Evolutionary conservation across 2,329 filamentous ascomycete genomes (phyloP), one percentile per base, ranked within the genome.

Genomic region (Beauveria medogensis): DNA sequence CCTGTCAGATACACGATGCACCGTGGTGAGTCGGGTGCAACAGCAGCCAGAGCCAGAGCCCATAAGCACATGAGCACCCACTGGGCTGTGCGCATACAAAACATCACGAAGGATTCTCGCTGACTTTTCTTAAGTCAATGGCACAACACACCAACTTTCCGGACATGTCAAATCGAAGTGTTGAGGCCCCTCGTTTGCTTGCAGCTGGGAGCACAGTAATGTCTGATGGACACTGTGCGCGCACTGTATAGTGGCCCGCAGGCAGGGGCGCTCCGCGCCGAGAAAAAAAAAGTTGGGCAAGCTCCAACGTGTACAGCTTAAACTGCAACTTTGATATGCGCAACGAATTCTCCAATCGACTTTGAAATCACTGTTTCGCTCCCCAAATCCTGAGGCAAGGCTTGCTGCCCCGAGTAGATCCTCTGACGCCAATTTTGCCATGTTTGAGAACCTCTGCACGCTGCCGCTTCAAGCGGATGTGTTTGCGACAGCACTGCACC

Each of bases 391-490:
- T 1, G 2, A 12, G 12, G 12, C 26, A 44, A 43, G 26, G 37
- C 26, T 12, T 14, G 34, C 3, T n/a, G 12, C 18, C 37, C 46
- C 12, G 48, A 18, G 20, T 6, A 44, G 7, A 4, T 41, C 43
- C 10, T 43, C 16, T 20, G 18, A 26, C n/a, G 1, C 16, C 30
- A 18, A n/a, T 28, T 14, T 40, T 12, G 67, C 65, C 69, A 95
- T 95, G 91, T 91, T 95, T 71, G 92, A 97, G 74, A 96, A 91
- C 65, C 83, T 96, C 65, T 97, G 93, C 80, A 91, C 90, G 28
- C 84, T 97, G 51, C 92, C 92, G 64, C 85, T 97, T 52, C 83
- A 84, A 62, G 84, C 90, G 61, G 94, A 97, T 70, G 81, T 99
- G 68, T 97, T 99, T 77, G 77, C 91, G 1, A 92, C 96, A 74